These are phyloP conservation scores for Podila minutissima DNA, from an alignment of 192 early-diverging fungal genomes.

Conservation along the genomic window DNA sequence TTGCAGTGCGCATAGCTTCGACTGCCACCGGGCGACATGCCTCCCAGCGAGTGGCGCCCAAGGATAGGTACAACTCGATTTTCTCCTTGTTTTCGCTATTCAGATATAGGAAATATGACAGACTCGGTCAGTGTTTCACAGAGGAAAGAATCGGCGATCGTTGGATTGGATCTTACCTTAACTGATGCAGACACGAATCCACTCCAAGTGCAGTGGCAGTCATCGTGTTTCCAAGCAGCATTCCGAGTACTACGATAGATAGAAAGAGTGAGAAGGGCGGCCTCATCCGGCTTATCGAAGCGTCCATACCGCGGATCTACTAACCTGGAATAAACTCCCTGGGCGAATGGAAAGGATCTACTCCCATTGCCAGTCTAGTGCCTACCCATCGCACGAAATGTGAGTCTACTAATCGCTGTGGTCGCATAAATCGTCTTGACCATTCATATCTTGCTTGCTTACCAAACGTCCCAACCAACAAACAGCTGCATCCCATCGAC, in stretches of 20 bases:
- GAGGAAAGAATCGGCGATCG: too few relatives aligned
- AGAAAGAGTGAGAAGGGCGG: background rate
- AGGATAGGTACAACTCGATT: constrained; percentile 65
- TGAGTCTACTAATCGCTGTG: too few relatives aligned
- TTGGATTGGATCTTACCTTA: constrained; percentile 50
- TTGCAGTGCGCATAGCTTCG: constrained; percentile 76
- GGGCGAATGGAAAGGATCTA: constrained; percentile 75
- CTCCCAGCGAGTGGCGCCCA: constrained; percentile 87
- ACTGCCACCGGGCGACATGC: constrained; percentile 76
- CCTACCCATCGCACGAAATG: constrained; percentile 31
- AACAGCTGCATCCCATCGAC: constrained; percentile 60
- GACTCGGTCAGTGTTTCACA: too few relatives aligned
- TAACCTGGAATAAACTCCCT: constrained; percentile 80
- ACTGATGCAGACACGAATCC: constrained; percentile 64
- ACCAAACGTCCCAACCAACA: constrained; percentile 65
- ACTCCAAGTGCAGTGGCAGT: constrained; percentile 75
- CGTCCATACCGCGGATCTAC: too few relatives aligned
- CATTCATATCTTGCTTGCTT: background rate
- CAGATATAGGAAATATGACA: background rate
- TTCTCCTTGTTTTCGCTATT: constrained; percentile 58
- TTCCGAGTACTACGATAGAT: constrained; percentile 70
- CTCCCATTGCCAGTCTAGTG: constrained; percentile 72
- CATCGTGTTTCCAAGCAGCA: constrained; percentile 88
- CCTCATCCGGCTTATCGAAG: too few relatives aligned
- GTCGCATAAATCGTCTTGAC: too few relatives aligned